Base-by-base conservation (phyloP, 805 yeast genomes). In the Novakomyces olei region DNA sequence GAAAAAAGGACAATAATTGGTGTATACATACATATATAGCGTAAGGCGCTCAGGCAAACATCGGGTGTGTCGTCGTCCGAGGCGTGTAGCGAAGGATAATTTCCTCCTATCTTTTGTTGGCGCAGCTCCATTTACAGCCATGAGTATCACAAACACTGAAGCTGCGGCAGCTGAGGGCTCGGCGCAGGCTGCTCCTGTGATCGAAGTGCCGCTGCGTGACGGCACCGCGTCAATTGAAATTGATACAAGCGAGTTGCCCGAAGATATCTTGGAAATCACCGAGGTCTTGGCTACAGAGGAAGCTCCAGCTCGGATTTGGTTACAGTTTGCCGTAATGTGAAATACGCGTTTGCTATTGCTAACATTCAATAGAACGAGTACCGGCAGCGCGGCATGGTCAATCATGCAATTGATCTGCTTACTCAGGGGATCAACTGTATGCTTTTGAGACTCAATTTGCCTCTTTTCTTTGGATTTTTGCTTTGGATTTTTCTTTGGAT, bases 201-300 rank as follows among this genome's bases (percentile, higher is more conserved):
- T 29, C 15, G 32, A 29, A 17, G 22, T 29, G n/a, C 32, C 32
- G 7, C 23, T 29, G 10, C 25, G 32, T 16, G 25, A 29, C n/a
- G 30, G 19, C 12, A 25, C 19, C 15, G 25, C 19, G 12, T 16
- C 32, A n/a, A 25, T 30, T 12, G 33, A 30, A 23, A 30, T 30
- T 7, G 33, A 30, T 16, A 23, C 27, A 33, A 69, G 71, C 23
- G 96, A 85, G 46, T 60, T 81, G 36, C 92, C 93, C 4, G 92
- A 78, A 15, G 93, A 85, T 49, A 78, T 93, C 4, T 63, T 69
- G 29, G 96, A 88, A 46, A 61, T 88, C 39, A 69, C 76, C 41
- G 65, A 68, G 18, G 64, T 85, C 39, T 58, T 88, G 39, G 74
- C 76, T 39, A 78, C 76, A 41, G 96, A 88, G 54, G 67, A 66